Percentiles rank a stretch among this genome's conserved stretches.
phyloP scores from a whole-genome alignment of 306 rosid genomes.

The Cucurbita pepo region DNA sequence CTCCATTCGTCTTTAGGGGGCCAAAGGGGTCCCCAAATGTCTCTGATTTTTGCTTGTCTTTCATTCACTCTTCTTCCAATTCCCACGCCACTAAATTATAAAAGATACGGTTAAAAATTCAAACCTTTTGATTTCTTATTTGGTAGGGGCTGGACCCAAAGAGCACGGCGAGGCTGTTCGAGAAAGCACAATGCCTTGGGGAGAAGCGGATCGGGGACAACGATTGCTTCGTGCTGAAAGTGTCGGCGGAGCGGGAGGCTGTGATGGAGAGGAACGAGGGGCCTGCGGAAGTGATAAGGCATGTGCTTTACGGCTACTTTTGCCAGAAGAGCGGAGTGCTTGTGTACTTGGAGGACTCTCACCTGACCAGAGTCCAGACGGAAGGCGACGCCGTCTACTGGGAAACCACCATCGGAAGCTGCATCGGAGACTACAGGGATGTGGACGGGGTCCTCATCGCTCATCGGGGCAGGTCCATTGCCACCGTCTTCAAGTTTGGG shows the following conservation, averaged over 20 bases:
- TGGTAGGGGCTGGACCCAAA: constrained; percentile 76
- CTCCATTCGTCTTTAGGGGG: neutral
- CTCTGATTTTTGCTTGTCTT: neutral
- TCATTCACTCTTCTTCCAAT: neutral
- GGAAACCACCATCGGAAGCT: constrained; percentile 96
- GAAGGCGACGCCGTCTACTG: constrained; percentile 48
- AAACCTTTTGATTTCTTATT: too few relatives aligned
- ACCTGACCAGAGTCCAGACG: constrained; percentile 64
- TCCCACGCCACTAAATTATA: neutral
- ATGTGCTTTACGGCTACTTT: constrained; percentile 73
- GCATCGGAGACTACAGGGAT: constrained; percentile 66
- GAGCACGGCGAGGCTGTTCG: constrained; percentile 70
- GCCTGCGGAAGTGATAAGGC: constrained; percentile 80
- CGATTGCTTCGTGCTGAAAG: constrained; percentile 79
- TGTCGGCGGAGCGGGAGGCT: constrained; percentile 59
- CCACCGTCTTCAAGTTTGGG: constrained; percentile 70
- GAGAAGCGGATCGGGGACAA: constrained; percentile 64
- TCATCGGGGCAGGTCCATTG: constrained; percentile 80
- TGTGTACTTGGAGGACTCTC: constrained; percentile 80
- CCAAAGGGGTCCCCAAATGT: neutral
- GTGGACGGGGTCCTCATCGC: constrained; percentile 69
- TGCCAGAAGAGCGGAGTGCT: constrained; percentile 92
- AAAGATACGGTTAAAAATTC: too few relatives aligned
- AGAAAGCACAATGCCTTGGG: constrained; percentile 86
- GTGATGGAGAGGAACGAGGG: constrained; percentile 83